Conservation (phyloP, 192 early-diverging fungal genomes). For the Globomyces pollinis-pini region DNA sequence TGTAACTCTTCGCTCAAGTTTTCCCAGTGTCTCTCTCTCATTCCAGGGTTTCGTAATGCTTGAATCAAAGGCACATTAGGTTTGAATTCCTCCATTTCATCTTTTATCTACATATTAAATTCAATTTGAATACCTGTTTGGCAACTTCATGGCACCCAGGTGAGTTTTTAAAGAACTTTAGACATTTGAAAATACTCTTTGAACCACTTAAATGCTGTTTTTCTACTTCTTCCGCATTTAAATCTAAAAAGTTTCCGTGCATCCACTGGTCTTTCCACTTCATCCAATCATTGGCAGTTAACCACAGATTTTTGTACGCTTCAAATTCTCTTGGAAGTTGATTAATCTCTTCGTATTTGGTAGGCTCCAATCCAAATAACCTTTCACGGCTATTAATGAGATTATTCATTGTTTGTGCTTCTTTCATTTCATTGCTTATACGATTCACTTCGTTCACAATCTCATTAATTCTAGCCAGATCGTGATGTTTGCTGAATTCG, state of each 20-base stretch:
- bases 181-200: slow-evolving; percentile 48
- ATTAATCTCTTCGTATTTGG: slow-evolving; percentile 49
- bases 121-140: too few relatives aligned
- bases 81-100: slow-evolving; percentile 58
- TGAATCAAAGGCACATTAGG: slow-evolving; percentile 52
- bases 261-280: slow-evolving; percentile 51
- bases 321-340: slow-evolving; percentile 50
- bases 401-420: slow-evolving; percentile 37
- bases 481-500: slow-evolving; percentile 46
- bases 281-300: slow-evolving; percentile 47
- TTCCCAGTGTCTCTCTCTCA: slow-evolving; percentile 57
- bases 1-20: slow-evolving; percentile 41
- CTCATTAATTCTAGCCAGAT: slow-evolving; percentile 36
- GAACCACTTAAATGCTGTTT: slow-evolving; percentile 48
- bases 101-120: too few relatives aligned
- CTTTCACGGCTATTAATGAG: slow-evolving; percentile 53
- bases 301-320: slow-evolving; percentile 50
- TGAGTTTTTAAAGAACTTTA: slow-evolving; percentile 45
- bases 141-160: slow-evolving; percentile 44
- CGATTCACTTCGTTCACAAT: slow-evolving; percentile 48
- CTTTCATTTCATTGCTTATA: slow-evolving; percentile 44
- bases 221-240: slow-evolving; percentile 52
- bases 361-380: slow-evolving; percentile 49
- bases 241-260: slow-evolving; percentile 43
- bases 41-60: slow-evolving; percentile 51